These are phyloP conservation scores for Fusarium nelsonii DNA, from an alignment of 2,329 filamentous ascomycete genomes.

Conservation along the genomic window DNA sequence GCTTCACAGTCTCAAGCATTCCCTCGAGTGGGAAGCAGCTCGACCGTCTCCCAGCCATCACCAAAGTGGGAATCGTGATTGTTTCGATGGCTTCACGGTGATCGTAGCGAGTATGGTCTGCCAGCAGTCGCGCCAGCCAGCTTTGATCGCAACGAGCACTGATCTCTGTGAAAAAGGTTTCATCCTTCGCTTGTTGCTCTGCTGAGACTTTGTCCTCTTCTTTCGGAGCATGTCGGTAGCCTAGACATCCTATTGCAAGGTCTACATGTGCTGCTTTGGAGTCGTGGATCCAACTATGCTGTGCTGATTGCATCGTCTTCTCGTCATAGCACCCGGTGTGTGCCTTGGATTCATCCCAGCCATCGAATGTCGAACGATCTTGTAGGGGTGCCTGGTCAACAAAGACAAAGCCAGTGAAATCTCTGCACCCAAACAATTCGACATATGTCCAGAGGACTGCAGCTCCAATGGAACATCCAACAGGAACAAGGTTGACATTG, in stretches of 20 bases:
- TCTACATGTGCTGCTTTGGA: slow-evolving; percentile 42
- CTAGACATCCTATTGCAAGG: slow-evolving; percentile 44
- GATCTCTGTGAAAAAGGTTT: slow-evolving; percentile 45
- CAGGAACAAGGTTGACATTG: slow-evolving; percentile 38
- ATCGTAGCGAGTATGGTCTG: slow-evolving; percentile 48
- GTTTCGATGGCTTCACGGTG: slow-evolving; percentile 46
- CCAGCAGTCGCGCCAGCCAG: slow-evolving; percentile 46
- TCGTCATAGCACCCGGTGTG: slow-evolving; percentile 47
- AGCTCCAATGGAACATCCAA: slow-evolving; percentile 48
- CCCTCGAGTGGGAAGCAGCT: slow-evolving; percentile 47
- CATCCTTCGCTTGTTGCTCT: slow-evolving; percentile 42
- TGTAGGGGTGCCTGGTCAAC: slow-evolving; percentile 48
- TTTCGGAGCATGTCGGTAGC: slow-evolving; percentile 44
- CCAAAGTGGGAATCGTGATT: slow-evolving; percentile 44
- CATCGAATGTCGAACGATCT: slow-evolving; percentile 44
- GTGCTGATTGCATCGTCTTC: slow-evolving; percentile 43
- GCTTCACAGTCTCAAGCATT: slow-evolving; percentile 45
- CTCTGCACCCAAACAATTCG: slow-evolving; percentile 44
- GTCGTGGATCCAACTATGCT: slow-evolving; percentile 44
- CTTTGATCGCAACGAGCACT: slow-evolving; percentile 45
- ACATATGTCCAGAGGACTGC: slow-evolving; percentile 48
- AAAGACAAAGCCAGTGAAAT: slow-evolving; percentile 48
- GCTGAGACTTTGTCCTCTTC: slow-evolving; percentile 37
- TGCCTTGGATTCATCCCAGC: slow-evolving; percentile 42
- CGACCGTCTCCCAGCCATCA: slow-evolving; percentile 46